Evolutionary conservation across 2,329 filamentous ascomycete species (phyloP).

Genomic region (Didymella glomerata): DNA sequence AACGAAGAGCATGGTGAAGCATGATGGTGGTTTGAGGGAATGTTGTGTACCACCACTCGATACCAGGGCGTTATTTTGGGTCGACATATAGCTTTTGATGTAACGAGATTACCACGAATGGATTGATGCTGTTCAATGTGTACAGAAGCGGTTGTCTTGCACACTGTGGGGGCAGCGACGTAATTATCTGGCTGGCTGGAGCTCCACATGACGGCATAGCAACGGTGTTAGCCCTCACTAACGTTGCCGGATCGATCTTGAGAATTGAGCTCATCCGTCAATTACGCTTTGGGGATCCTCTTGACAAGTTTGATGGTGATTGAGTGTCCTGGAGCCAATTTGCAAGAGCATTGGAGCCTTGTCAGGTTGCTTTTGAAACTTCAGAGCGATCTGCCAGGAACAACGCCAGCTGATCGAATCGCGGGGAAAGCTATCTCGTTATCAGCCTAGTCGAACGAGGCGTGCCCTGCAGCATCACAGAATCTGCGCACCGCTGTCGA

Average conservation of each 20-base stretch:
- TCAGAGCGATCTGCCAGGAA: constrained; percentile 14
- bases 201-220: constrained; percentile 29
- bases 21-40: constrained; percentile 4
- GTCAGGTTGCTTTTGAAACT: not conserved
- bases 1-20: not conserved
- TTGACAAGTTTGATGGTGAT: not conserved
- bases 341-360: too few relatives aligned
- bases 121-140: constrained; percentile 13
- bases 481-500: constrained; percentile 11
- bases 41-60: constrained; percentile 40
- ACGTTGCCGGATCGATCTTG: not conserved
- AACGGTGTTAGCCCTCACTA: constrained; percentile 16
- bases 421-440: constrained; percentile 16
- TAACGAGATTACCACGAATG: constrained; percentile 20
- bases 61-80: constrained; percentile 42
- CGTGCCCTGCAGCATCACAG: constrained; percentile 15
- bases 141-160: constrained; percentile 9
- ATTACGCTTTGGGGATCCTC: not conserved
- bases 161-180: constrained; percentile 24
- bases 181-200: constrained; percentile 18
- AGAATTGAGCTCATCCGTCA: not conserved
- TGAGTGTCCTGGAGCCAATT: not conserved
- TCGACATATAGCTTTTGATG: constrained; percentile 9
- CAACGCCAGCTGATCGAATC: constrained; percentile 11
- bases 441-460: constrained; percentile 9